Conservation (phyloP, 257 asterid genomes). For the Salvia miltiorrhiza region DNA sequence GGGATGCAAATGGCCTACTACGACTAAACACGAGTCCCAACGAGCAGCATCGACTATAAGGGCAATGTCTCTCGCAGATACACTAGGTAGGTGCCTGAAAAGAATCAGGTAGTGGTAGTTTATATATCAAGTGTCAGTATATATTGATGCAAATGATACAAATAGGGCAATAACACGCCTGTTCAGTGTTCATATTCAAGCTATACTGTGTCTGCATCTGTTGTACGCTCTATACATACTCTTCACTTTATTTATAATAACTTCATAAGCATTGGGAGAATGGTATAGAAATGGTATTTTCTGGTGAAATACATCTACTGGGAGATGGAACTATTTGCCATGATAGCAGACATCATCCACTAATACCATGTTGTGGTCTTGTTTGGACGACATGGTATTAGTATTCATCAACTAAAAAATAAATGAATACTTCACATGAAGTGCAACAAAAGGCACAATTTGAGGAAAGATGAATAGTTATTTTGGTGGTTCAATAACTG, state of each 20-base stretch:
- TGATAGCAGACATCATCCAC: no score
- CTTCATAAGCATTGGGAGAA: neutral
- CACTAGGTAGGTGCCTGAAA: neutral
- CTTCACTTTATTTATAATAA: neutral
- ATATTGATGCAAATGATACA: neutral
- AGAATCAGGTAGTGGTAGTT: slow-evolving; percentile 1
- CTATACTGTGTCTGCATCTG: neutral
- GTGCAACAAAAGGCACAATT: no score
- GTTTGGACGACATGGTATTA: no score
- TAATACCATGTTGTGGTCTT: no score
- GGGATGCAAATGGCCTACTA: neutral
- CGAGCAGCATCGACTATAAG: neutral
- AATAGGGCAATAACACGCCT: neutral
- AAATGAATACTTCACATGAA: no score
- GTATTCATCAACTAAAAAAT: no score
- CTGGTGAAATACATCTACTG: no score
- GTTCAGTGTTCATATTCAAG: neutral
- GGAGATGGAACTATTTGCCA: no score
- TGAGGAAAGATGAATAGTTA: neutral
- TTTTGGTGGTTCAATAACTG: neutral
- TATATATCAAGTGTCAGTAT: neutral
- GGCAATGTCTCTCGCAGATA: neutral
- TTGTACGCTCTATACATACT: neutral
- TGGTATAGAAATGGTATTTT: no score
- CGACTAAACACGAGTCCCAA: neutral